Percentiles rank a stretch among this genome's conserved stretches.
phyloP scores from a whole-genome alignment of 148 eudicot genomes.

The Cornus florida region DNA sequence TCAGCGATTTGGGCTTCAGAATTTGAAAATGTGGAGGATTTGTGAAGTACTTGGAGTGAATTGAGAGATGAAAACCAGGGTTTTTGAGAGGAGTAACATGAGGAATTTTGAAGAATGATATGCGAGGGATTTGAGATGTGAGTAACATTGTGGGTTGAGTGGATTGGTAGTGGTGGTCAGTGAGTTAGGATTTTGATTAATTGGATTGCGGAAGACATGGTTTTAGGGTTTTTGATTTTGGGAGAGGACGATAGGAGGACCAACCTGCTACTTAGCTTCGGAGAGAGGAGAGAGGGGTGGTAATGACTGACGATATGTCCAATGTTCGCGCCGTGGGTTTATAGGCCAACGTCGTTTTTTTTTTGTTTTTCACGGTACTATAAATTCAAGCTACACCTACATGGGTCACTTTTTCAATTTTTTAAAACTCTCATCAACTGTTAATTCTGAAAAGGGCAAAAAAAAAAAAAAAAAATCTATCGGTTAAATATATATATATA shows the following conservation, averaged over 20 bases:
- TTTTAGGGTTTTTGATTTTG: background rate
- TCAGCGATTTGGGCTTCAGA: background rate
- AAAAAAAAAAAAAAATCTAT: too few relatives aligned
- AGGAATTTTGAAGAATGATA: conserved; percentile 17
- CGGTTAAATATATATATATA: too few relatives aligned
- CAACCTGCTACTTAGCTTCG: background rate
- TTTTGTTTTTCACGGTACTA: too few relatives aligned
- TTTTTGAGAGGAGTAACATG: conserved; percentile 17
- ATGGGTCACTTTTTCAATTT: too few relatives aligned
- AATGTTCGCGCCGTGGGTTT: too few relatives aligned
- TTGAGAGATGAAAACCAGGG: conserved; percentile 17
- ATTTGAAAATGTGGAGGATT: conserved; percentile 22
- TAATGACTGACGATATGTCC: background rate
- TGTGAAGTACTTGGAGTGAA: conserved; percentile 10
- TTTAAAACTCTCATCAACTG: too few relatives aligned
- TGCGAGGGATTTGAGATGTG: conserved; percentile 31
- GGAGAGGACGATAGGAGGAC: background rate
- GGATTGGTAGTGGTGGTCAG: background rate
- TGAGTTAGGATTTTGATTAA: background rate
- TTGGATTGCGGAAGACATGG: conserved; percentile 2
- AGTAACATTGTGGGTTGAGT: conserved; percentile 22
- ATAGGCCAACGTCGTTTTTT: too few relatives aligned
- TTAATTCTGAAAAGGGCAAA: too few relatives aligned
- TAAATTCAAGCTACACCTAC: too few relatives aligned
- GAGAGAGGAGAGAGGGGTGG: background rate